Conservation (phyloP, 768 basidiomycete genomes). For the Tricholoma matsutake region DNA sequence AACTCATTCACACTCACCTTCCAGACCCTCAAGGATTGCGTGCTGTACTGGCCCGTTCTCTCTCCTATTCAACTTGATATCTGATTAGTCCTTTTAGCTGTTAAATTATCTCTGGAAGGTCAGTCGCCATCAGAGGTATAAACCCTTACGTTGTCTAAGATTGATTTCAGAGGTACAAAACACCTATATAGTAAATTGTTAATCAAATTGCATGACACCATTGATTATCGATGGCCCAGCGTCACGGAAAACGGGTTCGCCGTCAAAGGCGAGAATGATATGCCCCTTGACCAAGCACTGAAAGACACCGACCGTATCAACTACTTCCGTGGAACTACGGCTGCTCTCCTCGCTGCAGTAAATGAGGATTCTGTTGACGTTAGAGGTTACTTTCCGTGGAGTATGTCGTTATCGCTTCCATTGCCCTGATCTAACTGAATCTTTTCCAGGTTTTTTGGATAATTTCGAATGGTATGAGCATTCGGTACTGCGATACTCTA, state of each 20-base stretch:
- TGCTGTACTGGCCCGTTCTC: constrained; percentile 30
- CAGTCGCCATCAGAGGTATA: constrained; percentile 6
- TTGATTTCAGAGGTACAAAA: constrained; percentile 37
- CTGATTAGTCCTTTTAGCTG: constrained; percentile 30
- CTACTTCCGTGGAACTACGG: constrained; percentile 61
- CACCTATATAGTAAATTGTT: constrained; percentile 35
- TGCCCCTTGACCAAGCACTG: constrained; percentile 51
- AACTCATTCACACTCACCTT: constrained; percentile 4
- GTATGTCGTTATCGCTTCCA: constrained; percentile 31
- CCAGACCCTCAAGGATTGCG: constrained; percentile 69
- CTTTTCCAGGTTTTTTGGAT: constrained; percentile 55
- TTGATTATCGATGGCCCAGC: constrained; percentile 26
- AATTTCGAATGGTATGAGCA: constrained; percentile 63
- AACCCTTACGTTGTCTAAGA: neutral
- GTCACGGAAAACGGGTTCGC: constrained; percentile 78
- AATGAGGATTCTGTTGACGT: constrained; percentile 62
- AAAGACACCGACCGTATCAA: constrained; percentile 62
- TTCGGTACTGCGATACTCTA: neutral
- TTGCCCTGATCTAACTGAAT: neutral
- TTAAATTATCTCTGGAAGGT: constrained; percentile 73
- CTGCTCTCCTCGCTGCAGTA: constrained; percentile 53
- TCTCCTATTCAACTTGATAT: neutral
- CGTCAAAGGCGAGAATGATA: constrained; percentile 57
- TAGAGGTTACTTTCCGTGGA: constrained; percentile 66
- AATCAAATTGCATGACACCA: neutral